Conservation (phyloP, 108 stramenopile species). For the Pseudonitzschia delicatissima region DNA sequence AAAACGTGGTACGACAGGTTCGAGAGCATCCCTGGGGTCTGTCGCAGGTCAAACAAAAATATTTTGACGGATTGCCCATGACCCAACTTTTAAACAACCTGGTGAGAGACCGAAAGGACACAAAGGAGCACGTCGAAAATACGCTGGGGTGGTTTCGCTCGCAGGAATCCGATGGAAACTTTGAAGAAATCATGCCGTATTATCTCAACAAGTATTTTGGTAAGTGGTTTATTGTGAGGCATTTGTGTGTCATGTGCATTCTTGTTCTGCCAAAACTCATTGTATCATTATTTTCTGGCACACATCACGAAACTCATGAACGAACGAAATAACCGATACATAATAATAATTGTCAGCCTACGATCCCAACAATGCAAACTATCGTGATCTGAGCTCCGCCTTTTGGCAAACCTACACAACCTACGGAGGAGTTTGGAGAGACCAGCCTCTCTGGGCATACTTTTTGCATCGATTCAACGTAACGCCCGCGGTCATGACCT, state of each 20-base stretch:
- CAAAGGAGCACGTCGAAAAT: background rate
- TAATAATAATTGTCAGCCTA: too few species aligned
- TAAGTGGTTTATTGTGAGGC: background rate
- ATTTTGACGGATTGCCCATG: conserved; percentile 12
- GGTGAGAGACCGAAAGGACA: conserved; percentile 14
- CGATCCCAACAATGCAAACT: background rate
- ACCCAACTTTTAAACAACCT: background rate
- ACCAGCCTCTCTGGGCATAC: conserved; percentile 22
- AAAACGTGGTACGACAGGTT: background rate
- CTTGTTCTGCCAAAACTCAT: background rate
- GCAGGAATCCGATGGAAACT: background rate
- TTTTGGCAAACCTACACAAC: conserved; percentile 13
- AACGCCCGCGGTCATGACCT: conserved; percentile 12
- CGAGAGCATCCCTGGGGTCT: conserved; percentile 7
- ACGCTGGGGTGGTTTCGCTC: conserved; percentile 6
- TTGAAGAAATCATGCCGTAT: conserved; percentile 1
- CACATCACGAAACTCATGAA: background rate
- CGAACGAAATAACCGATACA: background rate
- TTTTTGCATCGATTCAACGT: conserved; percentile 18
- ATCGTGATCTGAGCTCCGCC: conserved; percentile 1
- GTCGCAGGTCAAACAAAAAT: conserved; percentile 14
- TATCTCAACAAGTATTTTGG: conserved; percentile 18
- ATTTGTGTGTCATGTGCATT: background rate
- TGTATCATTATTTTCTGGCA: background rate
- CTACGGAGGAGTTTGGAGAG: conserved; percentile 18